Evolutionary conservation across 23 red algal genomes (phyloP).

Genomic region (Gracilariopsis chorda): DNA sequence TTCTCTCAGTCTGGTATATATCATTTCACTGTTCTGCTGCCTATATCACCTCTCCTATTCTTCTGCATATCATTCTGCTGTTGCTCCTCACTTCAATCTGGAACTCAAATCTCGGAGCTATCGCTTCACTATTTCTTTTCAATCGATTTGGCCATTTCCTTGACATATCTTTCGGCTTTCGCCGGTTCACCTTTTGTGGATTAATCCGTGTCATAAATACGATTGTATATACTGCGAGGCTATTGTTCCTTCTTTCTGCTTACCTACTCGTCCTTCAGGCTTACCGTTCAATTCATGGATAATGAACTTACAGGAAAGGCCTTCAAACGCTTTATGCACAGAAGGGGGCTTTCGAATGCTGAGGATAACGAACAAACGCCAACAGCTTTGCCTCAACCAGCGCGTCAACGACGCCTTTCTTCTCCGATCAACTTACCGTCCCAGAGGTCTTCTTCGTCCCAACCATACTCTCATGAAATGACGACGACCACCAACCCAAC

Average conservation of each 20-base stretch:
- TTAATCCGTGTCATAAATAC: neutral
- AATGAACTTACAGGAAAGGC: slow-evolving; percentile 41
- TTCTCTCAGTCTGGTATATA: neutral
- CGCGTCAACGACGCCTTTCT: neutral
- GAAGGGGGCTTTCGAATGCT: slow-evolving; percentile 1
- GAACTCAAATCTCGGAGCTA: neutral
- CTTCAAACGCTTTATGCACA: slow-evolving; percentile 42
- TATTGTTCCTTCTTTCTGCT: neutral
- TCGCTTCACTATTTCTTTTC: neutral
- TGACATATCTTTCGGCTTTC: too few relatives aligned
- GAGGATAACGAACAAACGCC: neutral
- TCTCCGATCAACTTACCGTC: neutral
- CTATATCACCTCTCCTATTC: too few relatives aligned
- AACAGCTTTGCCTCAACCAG: neutral
- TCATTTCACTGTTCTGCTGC: neutral
- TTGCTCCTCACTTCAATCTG: too few relatives aligned
- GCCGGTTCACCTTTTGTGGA: neutral
- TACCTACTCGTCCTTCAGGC: neutral
- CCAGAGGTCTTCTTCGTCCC: neutral
- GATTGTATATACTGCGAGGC: neutral
- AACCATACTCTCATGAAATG: neutral
- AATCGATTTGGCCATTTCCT: neutral
- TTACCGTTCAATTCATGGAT: slow-evolving; percentile 6
- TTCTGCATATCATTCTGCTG: too few relatives aligned
- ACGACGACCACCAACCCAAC: neutral